A percentile compares a stretch with the other conserved stretches of the same genome.
phyloP scores from a whole-genome alignment of 768 basidiomycete species.

The Hemileccinum impolitum region DNA sequence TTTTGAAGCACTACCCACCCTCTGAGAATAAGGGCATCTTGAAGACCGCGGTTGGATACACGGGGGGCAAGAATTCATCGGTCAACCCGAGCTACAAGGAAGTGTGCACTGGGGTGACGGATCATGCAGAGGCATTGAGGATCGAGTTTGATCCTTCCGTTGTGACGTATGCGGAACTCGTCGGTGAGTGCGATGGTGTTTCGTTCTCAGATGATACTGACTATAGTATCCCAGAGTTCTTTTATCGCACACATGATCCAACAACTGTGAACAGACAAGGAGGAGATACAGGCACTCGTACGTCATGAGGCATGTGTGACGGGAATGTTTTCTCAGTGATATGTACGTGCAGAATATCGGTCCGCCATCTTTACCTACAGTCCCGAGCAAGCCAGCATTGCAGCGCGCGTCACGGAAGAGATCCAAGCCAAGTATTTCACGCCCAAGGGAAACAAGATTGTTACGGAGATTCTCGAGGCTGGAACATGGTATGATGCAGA shows the following conservation, averaged over 20 bases:
- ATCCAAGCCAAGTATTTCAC: constrained; percentile 83
- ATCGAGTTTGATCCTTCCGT: constrained; percentile 82
- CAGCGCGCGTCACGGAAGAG: constrained; percentile 74
- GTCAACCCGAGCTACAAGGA: constrained; percentile 62
- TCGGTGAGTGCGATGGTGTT: constrained; percentile 50
- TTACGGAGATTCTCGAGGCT: constrained; percentile 69
- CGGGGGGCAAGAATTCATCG: constrained; percentile 58
- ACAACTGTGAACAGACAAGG: constrained; percentile 83
- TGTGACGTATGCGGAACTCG: constrained; percentile 81
- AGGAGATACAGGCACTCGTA: constrained; percentile 73
- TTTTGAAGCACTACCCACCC: constrained; percentile 73
- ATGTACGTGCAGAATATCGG: constrained; percentile 67
- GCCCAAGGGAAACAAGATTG: constrained; percentile 68
- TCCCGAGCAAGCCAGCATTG: constrained; percentile 67
- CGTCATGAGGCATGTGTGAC: constrained; percentile 25
- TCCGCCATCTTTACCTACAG: constrained; percentile 85
- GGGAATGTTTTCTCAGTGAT: neutral
- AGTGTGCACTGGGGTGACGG: constrained; percentile 79
- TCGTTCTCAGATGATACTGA: neutral
- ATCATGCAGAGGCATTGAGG: constrained; percentile 85
- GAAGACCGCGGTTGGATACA: constrained; percentile 76
- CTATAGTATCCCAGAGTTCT: constrained; percentile 69
- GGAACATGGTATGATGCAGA: constrained; percentile 82
- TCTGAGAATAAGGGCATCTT: constrained; percentile 70
- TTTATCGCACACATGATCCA: constrained; percentile 92